Base-by-base conservation (phyloP, 352 stramenopile genomes). In the Plasmopara viticola region DNA sequence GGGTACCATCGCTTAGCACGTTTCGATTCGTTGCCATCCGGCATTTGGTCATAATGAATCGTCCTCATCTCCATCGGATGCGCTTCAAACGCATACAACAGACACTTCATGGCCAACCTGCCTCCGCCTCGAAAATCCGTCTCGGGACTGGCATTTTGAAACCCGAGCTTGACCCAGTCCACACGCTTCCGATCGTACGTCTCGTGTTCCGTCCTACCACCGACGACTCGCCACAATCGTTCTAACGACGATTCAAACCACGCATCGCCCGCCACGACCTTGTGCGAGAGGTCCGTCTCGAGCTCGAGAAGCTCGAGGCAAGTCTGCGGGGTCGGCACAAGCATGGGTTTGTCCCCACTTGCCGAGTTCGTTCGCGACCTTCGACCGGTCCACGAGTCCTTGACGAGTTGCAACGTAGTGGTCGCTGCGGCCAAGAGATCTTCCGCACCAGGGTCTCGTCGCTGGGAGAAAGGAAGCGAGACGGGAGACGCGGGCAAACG, bases 61-160 rank as follows among this genome's bases (percentile, higher is more conserved):
- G 62, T 64, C n/a, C 71, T 48, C 84, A 91, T 92, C 55, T 85
- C 73, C 25, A 63, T 62, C 0, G 78, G 71, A 48, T 87, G 86
- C 17, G 76, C 75, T 54, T 92, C 72, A 50, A 90, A 92, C 0
- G 66, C 77, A 51, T 92, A 91, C 20, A 92, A 47, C n/a, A 94
- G 58, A 54, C 84, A 94, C 64, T 92, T 90, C 58, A 94, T 74
- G 6, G 80, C 81, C 4, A 92, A 57, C 10, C 87, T 46, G 2
- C 81, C 84, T n/a, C 84, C 84, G 33, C 84, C 84, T 50, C 84
- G 65, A 51, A 92, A 94, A 55, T 94, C 84, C 29, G 81, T 88
- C 65, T 91, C 79, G 0, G 84, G 84, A 53, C 81, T 89, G 12
- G 62, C 49, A 5, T 84, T 77, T 41, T 94, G 84, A 58, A 94